Base-by-base conservation (phyloP, 2,329 filamentous ascomycete genomes). In the Penicillium sp. region DNA sequence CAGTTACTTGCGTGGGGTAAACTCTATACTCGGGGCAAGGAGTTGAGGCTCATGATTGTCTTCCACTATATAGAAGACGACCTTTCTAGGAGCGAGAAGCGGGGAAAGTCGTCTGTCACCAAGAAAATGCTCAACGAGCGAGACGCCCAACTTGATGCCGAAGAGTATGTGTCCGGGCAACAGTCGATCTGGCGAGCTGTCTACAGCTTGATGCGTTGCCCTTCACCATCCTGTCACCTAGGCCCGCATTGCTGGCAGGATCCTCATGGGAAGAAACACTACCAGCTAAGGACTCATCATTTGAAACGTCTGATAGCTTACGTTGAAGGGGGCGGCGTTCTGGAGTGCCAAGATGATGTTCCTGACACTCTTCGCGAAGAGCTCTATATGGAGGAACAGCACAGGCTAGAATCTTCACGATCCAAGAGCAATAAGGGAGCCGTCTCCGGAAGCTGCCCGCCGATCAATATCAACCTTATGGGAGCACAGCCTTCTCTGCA, bases 201-300 rank as follows among this genome's bases (percentile, higher is more conserved):
- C 1, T 59, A 59, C 36, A 49, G 29, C 24, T 11, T 55, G 27
- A 55, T 55, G 38, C 33, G 44, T 27, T 55, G 46, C 24, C 43
- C 32, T 36, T 44, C 33, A 0, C 24, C 43, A 9, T 49, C 37
- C n/a, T 57, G 46, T 35, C 33, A 56, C 12, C 49, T 57, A 25
- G 50, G 51, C 8, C 49, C 41, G 18, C 28, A 57, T 42, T 57
- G 46, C 45, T 57, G 34, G 49, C 43, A 53, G 37, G 51, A 57
- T 27, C 51, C 50, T 6, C 26, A 46, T 12, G 34, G 48, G n/a
- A 54, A 52, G 28, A 59, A 57, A 32, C 47, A 57, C 36, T 53
- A 54, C 43, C 6, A 12, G 7, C 47, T 57, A 5, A 45, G 46
- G 27, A 50, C 12, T 2, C 38, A 50, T 26, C 9, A 50, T 46